Evolutionary conservation across 2,329 filamentous ascomycete genomes (phyloP).

Genomic region (Colletotrichum theobromicola): DNA sequence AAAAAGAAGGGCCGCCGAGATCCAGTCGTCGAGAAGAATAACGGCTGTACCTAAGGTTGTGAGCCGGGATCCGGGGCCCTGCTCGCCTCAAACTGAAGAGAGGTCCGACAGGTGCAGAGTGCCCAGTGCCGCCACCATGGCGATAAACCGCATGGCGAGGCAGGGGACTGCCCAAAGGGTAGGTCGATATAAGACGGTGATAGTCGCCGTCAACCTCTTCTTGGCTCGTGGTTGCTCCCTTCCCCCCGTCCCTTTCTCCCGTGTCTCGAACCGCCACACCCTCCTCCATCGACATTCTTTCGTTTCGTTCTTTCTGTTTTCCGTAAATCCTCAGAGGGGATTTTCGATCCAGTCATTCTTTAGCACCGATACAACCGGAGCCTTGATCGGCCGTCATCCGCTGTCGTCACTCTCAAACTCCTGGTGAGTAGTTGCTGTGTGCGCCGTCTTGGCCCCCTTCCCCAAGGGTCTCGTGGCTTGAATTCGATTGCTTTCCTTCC

Average conservation of each 20-base stretch:
- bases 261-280: constrained; percentile 17
- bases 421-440: constrained; percentile 8
- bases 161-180: constrained; percentile 16
- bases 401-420: constrained; percentile 14
- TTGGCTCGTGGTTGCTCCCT: not conserved
- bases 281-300: constrained; percentile 13
- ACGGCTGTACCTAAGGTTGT: not conserved
- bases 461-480: constrained; percentile 17
- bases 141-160: constrained; percentile 6
- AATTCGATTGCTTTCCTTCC: not conserved
- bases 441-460: not conserved
- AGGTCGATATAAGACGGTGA: constrained; percentile 22
- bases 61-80: constrained; percentile 5
- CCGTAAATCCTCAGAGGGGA: not conserved
- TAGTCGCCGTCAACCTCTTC: constrained; percentile 13
- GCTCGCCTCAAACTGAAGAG: constrained; percentile 10
- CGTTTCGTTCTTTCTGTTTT: constrained; percentile 3
- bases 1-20: not conserved
- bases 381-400: constrained; percentile 20
- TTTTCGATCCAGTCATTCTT: constrained; percentile 11
- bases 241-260: not conserved
- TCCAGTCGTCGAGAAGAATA: constrained; percentile 2
- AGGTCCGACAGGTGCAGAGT: not conserved
- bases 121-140: constrained; percentile 15
- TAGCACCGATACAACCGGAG: not conserved